Base-by-base conservation (phyloP, 2,329 filamentous ascomycete genomes). In the Cladosporium velox region DNA sequence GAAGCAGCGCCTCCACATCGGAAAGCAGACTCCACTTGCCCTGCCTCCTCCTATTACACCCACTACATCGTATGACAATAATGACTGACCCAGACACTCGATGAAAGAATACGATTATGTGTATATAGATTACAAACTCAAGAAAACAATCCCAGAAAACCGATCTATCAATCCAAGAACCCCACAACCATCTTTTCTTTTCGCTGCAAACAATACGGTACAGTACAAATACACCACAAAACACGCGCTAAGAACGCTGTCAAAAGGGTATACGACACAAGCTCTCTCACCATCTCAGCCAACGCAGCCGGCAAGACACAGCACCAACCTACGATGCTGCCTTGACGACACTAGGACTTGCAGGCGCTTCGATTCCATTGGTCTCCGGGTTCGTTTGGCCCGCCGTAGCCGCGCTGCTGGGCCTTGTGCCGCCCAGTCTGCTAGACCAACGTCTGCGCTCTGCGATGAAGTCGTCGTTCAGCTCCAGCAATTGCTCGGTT, bases 401-500 rank as follows among this genome's bases (percentile, higher is more conserved):
- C 18, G 12, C 35, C 8, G 35, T 41, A 64, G 61, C 52, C 1
- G 49, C 51, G 24, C 51, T 64, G 35, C 51, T 44, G 12, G 35
- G 44, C 18, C 64, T 59, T 7, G 57, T 32, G 18, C 28, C 21
- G 12, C 64, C 41, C 7, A 70, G 60, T 62, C 58, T 67, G 24
- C 66, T 63, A 52, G 68, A 69, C 73, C 73, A 75, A 8, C 73
- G 68, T 38, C 65, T 65, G 63, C 75, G 72, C 68, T 76, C 74
- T 12, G 67, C 67, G 18, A 73, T 62, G 51, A 77, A 76, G 61
- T 77, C 75, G 34, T 75, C 71, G 60, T 76, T 76, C 64, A 76
- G 70, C 66, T 77, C 75, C 21, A 76, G 61, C 59, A 77, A 64
- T 59, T 77, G 75, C 66, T 75, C 72, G 3, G 74, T 75, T 59